Conservation (phyloP, 495 filamentous ascomycete genomes). For the Hyphodiscus hymeniophilus region DNA sequence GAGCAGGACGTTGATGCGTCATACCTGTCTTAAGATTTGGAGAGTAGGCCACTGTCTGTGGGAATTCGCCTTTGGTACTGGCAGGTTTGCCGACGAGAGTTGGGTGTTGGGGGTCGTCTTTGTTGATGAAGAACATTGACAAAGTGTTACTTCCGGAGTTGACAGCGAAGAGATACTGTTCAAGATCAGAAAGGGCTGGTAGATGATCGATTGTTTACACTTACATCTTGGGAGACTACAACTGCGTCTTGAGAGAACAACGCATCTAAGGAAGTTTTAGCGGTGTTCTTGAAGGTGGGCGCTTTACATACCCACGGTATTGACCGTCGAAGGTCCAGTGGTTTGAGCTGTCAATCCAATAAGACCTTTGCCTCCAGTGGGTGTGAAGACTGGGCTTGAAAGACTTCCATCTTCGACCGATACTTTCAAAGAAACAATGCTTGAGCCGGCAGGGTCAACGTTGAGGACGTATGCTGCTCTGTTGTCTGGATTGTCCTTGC, state of each 20-base stretch:
- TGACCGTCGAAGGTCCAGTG: slow-evolving; percentile 4
- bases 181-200: neutral
- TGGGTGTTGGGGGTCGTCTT: slow-evolving; percentile 20
- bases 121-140: slow-evolving; percentile 23
- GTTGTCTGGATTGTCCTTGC: neutral
- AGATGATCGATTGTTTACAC: neutral
- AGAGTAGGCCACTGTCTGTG: slow-evolving; percentile 26
- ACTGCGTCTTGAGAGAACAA: slow-evolving; percentile 25
- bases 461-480: slow-evolving; percentile 27
- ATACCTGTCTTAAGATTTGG: slow-evolving; percentile 14
- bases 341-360: slow-evolving; percentile 13
- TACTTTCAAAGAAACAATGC: slow-evolving; percentile 24
- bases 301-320: slow-evolving; percentile 4
- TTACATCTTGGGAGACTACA: slow-evolving; percentile 20
- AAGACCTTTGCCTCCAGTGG: slow-evolving; percentile 23
- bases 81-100: slow-evolving; percentile 19
- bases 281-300: neutral
- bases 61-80: slow-evolving; percentile 24
- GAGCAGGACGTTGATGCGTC: neutral
- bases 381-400: slow-evolving; percentile 20
- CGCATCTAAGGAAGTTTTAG: slow-evolving; percentile 13
- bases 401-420: slow-evolving; percentile 19
- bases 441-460: slow-evolving; percentile 22
- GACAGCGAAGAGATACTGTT: slow-evolving; percentile 25
- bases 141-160: slow-evolving; percentile 28